These are phyloP conservation scores for Salvia miltiorrhiza DNA, from an alignment of 257 asterid genomes.

Conservation along the genomic window DNA sequence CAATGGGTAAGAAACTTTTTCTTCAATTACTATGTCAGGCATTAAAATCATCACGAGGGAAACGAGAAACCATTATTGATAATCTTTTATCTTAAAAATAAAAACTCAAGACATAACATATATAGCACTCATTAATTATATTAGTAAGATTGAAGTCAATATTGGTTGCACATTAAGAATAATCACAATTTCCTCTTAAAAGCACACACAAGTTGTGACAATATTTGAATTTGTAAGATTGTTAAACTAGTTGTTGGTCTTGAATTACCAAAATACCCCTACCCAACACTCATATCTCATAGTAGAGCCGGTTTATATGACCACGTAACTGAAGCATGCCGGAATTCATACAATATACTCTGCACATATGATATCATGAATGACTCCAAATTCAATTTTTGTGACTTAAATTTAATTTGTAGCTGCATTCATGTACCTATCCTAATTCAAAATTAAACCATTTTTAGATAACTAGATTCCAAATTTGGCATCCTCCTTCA, in stretches of 20 bases:
- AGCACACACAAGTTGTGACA: background rate
- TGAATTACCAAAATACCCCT: background rate
- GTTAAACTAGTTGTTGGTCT: background rate
- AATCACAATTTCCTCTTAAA: too few species aligned
- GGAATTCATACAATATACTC: background rate
- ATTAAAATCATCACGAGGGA: too few species aligned
- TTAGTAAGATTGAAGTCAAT: too few species aligned
- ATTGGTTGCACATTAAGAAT: too few species aligned
- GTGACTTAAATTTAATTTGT: background rate
- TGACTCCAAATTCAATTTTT: constrained; percentile 5
- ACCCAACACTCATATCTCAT: background rate
- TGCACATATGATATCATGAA: constrained; percentile 10
- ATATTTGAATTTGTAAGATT: background rate
- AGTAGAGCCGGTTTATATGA: background rate
- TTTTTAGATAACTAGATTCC: constrained; percentile 1
- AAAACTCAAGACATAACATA: too few species aligned
- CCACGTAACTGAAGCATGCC: background rate
- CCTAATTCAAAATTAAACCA: background rate
- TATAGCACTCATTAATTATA: too few species aligned
- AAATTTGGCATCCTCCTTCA: background rate
- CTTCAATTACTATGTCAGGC: too few species aligned
- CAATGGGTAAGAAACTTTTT: too few species aligned
- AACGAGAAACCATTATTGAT: too few species aligned
- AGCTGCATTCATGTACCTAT: constrained; percentile 19
- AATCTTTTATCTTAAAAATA: too few species aligned